phyloP scores from a whole-genome alignment of 2,329 filamentous ascomycete species.

The Ophiostoma himal-ulmi region DNA sequence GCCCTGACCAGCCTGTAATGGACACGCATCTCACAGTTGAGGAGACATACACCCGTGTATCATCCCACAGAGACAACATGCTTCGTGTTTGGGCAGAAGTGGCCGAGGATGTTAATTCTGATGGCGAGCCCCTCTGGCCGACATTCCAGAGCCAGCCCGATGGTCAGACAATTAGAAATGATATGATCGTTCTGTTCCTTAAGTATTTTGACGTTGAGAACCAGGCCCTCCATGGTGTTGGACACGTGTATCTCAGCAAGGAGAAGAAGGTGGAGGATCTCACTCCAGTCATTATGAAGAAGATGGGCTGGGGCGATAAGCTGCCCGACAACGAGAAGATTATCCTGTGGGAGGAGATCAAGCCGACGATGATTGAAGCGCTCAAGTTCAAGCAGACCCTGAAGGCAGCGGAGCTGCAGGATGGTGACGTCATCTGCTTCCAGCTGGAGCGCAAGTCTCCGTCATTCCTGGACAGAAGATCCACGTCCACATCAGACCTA shows the following conservation, averaged over 20 bases:
- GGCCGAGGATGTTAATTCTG: constrained; percentile 57
- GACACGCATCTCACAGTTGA: constrained; percentile 72
- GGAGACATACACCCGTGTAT: constrained; percentile 53
- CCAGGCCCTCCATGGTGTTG: constrained; percentile 69
- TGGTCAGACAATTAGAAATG: constrained; percentile 52
- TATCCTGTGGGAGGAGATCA: constrained; percentile 92
- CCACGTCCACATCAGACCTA: constrained; percentile 25
- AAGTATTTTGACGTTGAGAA: constrained; percentile 81
- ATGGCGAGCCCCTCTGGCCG: constrained; percentile 69
- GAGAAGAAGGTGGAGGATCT: constrained; percentile 85
- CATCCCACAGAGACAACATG: constrained; percentile 59
- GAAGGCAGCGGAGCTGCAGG: constrained; percentile 87
- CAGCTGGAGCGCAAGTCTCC: constrained; percentile 53
- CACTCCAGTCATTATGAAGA: constrained; percentile 66
- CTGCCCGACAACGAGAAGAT: constrained; percentile 57
- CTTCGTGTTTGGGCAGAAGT: constrained; percentile 86
- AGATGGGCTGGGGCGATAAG: constrained; percentile 81
- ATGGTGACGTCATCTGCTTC: constrained; percentile 95
- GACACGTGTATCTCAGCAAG: constrained; percentile 75
- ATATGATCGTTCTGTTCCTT: constrained; percentile 75
- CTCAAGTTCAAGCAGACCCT: constrained; percentile 89
- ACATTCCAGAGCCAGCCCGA: constrained; percentile 54
- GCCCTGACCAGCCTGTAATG: constrained; percentile 80
- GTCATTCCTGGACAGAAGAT: constrained; percentile 25
- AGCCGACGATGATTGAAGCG: constrained; percentile 91